phyloP scores from a whole-genome alignment of 2,329 filamentous ascomycete genomes.

The Macrophomina pseudophaseolina region DNA sequence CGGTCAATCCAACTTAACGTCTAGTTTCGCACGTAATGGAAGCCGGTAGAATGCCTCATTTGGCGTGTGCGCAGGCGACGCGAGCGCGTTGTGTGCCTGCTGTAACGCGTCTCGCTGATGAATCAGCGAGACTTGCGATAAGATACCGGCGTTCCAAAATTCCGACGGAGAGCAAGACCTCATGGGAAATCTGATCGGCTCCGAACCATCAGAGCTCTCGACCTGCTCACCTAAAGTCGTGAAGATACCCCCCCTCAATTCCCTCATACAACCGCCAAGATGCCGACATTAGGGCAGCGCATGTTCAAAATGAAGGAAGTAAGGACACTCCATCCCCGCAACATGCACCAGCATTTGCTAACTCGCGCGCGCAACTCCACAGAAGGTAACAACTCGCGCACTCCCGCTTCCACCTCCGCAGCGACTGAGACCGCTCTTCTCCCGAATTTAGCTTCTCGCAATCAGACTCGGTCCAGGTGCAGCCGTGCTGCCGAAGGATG shows the following conservation, averaged over 20 bases:
- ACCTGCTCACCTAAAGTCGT: background rate
- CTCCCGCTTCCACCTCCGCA: slow-evolving; percentile 18
- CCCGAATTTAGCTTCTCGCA: slow-evolving; percentile 66
- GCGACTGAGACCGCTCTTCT: background rate
- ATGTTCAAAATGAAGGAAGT: slow-evolving; percentile 77
- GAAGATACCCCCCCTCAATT: background rate
- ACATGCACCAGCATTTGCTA: background rate
- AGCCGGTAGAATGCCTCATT: background rate
- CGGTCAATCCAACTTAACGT: too few relatives aligned
- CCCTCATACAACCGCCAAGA: slow-evolving; percentile 35
- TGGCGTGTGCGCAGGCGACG: background rate
- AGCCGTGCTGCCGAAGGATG: slow-evolving; percentile 75
- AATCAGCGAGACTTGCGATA: slow-evolving; percentile 19
- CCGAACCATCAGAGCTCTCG: slow-evolving; percentile 3
- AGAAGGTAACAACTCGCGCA: slow-evolving; percentile 10
- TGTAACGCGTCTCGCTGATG: slow-evolving; percentile 1
- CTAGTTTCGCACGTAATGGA: too few relatives aligned
- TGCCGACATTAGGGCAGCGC: slow-evolving; percentile 67
- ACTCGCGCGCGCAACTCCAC: background rate
- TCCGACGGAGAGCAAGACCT: slow-evolving; percentile 8
- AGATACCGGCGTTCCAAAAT: slow-evolving; percentile 25
- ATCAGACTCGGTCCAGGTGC: slow-evolving; percentile 84
- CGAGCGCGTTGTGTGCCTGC: slow-evolving; percentile 1
- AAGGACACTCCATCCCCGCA: background rate
- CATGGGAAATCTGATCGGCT: slow-evolving; percentile 21